These are phyloP conservation scores for Amoebophrya sp. DNA, from an alignment of 169 alveolate genomes.

Conservation along the genomic window DNA sequence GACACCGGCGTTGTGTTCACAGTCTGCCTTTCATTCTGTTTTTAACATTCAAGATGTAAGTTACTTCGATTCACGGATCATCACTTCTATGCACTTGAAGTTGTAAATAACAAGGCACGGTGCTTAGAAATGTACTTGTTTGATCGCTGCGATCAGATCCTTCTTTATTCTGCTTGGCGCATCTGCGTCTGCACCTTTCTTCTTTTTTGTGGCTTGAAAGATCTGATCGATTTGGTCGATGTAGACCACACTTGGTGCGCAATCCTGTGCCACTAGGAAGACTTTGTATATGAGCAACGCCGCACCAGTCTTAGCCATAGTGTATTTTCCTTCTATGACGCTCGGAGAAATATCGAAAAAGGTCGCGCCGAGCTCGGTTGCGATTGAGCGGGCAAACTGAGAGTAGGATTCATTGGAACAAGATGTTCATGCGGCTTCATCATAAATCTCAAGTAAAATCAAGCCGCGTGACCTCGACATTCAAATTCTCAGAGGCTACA, in stretches of 20 bases:
- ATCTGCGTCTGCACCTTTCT: conserved; percentile 48
- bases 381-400: conserved; percentile 60
- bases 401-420: not conserved
- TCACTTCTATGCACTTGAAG: too few relatives aligned
- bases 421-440: not conserved
- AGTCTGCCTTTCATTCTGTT: too few relatives aligned
- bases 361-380: conserved; percentile 66
- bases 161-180: conserved; percentile 57
- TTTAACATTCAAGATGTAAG: too few relatives aligned
- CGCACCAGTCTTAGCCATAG: conserved; percentile 55
- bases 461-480: too few relatives aligned
- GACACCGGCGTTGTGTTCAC: too few relatives aligned
- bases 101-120: too few relatives aligned
- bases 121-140: too few relatives aligned
- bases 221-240: conserved; percentile 72
- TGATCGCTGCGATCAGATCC: conserved; percentile 56
- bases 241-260: conserved; percentile 72
- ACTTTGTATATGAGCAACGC: conserved; percentile 54
- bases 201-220: conserved; percentile 60
- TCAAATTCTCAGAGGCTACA: not conserved
- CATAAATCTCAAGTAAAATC: not conserved
- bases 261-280: conserved; percentile 68
- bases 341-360: conserved; percentile 68
- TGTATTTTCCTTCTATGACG: conserved; percentile 57
- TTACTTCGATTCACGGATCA: too few relatives aligned